These are phyloP conservation scores for Cladosporium cucumerinum DNA, from an alignment of 2,329 filamentous ascomycete species.

Conservation along the genomic window DNA sequence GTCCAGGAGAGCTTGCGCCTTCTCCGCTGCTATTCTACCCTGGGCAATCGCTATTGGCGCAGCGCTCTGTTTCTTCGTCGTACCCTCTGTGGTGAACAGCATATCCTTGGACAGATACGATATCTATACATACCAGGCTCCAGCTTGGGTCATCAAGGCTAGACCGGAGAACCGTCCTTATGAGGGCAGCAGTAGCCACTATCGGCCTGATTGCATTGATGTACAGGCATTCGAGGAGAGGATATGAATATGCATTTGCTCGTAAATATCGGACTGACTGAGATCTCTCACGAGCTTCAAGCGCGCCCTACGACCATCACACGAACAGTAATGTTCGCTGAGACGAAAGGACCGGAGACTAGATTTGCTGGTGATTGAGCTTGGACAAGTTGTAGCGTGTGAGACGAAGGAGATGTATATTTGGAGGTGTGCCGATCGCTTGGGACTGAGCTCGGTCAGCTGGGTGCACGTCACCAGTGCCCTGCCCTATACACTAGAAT, in stretches of 20 bases:
- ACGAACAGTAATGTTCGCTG: background rate
- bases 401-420: background rate
- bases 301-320: background rate
- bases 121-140: background rate
- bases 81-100: background rate
- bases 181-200: conserved; percentile 8
- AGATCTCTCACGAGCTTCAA: background rate
- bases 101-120: background rate
- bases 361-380: background rate
- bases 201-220: background rate
- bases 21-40: background rate
- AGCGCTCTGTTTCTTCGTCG: background rate
- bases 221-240: background rate
- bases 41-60: background rate
- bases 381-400: background rate
- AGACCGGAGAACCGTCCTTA: conserved; percentile 3
- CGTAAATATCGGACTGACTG: background rate
- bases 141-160: conserved; percentile 5
- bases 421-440: background rate
- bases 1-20: background rate
- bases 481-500: background rate
- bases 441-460: background rate
- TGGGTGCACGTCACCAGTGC: background rate
- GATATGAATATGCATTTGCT: background rate
- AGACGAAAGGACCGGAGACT: background rate